A percentile compares a stretch with the other conserved stretches of the same genome.
Conservation (phyloP, 1,284 basidiomycete species). For the Ceratobasidium sp. region DNA sequence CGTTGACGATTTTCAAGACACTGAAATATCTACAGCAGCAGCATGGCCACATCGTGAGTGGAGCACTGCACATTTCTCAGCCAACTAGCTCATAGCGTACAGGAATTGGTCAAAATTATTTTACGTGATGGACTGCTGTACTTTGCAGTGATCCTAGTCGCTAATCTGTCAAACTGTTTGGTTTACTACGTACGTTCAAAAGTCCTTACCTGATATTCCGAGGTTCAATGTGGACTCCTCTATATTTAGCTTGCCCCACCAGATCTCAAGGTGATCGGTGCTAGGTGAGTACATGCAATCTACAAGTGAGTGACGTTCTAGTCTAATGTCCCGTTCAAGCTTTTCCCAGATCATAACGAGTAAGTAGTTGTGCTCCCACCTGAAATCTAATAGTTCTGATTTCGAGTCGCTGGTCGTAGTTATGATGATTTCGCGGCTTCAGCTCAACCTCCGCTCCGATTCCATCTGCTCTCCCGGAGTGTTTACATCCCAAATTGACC, state of each 20-base stretch:
- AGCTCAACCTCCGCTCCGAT: constrained; percentile 41
- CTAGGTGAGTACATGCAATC: constrained; percentile 17
- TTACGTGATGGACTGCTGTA: constrained; percentile 38
- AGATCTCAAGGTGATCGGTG: constrained; percentile 36
- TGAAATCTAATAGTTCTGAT: background rate
- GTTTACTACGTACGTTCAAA: constrained; percentile 24
- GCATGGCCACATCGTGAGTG: constrained; percentile 16
- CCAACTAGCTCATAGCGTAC: background rate
- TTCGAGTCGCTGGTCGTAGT: background rate
- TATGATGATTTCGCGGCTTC: constrained; percentile 41
- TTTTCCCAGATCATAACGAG: constrained; percentile 40
- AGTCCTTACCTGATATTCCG: background rate
- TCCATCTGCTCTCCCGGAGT: constrained; percentile 3
- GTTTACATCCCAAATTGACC: background rate
- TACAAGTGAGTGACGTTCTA: no score
- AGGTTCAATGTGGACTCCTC: background rate
- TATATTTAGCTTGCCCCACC: constrained; percentile 23
- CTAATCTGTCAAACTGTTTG: constrained; percentile 33
- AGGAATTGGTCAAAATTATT: constrained; percentile 32
- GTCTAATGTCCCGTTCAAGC: background rate
- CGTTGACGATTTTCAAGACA: constrained; percentile 30
- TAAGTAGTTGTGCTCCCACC: background rate
- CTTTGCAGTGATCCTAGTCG: constrained; percentile 30
- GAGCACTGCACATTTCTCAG: background rate
- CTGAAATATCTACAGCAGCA: constrained; percentile 6